These are phyloP conservation scores for Neurospora sp. DNA, from an alignment of 495 filamentous ascomycete species.

Conservation along the genomic window DNA sequence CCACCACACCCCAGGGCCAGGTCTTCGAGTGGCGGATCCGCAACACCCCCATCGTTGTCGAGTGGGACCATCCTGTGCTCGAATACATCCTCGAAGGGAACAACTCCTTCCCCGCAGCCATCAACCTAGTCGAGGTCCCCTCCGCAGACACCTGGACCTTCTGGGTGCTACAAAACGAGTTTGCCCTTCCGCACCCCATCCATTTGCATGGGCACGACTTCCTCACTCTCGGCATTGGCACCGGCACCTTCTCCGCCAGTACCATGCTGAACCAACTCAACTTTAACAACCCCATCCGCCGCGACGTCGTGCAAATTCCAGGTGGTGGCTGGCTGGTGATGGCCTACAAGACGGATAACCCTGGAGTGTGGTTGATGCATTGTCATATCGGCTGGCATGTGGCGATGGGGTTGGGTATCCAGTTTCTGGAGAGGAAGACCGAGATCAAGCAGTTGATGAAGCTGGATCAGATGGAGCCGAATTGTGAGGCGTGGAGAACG, in stretches of 20 bases:
- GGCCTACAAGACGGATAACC: slow-evolving; percentile 38
- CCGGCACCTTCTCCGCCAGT: slow-evolving; percentile 23
- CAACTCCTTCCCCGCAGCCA: slow-evolving; percentile 16
- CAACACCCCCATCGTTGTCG: slow-evolving; percentile 20
- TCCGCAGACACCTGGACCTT: slow-evolving; percentile 15
- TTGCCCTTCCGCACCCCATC: slow-evolving; percentile 34
- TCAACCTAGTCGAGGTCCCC: slow-evolving; percentile 25
- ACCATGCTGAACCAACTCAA: slow-evolving; percentile 20
- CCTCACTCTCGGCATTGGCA: slow-evolving; percentile 39
- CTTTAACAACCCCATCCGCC: slow-evolving; percentile 25
- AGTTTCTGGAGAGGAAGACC: slow-evolving; percentile 33
- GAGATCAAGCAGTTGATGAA: slow-evolving; percentile 31
- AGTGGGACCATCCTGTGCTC: slow-evolving; percentile 27
- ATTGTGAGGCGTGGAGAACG: slow-evolving; percentile 31
- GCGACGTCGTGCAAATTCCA: slow-evolving; percentile 33
- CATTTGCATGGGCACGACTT: slow-evolving; percentile 55
- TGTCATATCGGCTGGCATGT: slow-evolving; percentile 47
- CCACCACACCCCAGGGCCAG: slow-evolving; percentile 4
- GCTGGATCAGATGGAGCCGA: slow-evolving; percentile 20
- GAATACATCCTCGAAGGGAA: slow-evolving; percentile 22
- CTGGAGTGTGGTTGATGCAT: slow-evolving; percentile 36
- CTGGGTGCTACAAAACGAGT: slow-evolving; percentile 28
- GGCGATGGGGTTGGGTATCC: slow-evolving; percentile 32
- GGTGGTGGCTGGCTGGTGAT: slow-evolving; percentile 26
- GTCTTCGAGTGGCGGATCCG: slow-evolving; percentile 27